phyloP scores from a whole-genome alignment of 2,329 filamentous ascomycete genomes.

The Rhinocladiella mackenziei region DNA sequence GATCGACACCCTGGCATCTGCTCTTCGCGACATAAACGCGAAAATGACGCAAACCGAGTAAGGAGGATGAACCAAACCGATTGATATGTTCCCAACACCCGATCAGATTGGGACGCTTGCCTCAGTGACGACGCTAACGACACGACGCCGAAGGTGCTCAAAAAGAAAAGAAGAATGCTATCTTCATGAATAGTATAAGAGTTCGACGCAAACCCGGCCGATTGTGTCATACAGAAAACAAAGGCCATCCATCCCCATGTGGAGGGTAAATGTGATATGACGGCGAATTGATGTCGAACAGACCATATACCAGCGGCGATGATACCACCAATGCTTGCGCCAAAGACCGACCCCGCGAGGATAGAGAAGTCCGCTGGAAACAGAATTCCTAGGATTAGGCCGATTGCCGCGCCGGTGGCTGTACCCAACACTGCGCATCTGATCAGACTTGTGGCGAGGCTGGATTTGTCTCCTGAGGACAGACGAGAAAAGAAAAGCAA shows the following conservation, averaged over 20 bases:
- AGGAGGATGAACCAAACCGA: conserved; percentile 77
- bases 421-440: conserved; percentile 49
- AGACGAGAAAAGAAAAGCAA: conserved; percentile 69
- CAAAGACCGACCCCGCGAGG: conserved; percentile 33
- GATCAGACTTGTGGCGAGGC: conserved; percentile 52
- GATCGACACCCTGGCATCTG: conserved; percentile 96
- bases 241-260: conserved; percentile 86
- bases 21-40: conserved; percentile 90
- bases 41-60: conserved; percentile 75
- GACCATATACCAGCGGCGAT: conserved; percentile 34
- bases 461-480: conserved; percentile 50
- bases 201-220: conserved; percentile 92
- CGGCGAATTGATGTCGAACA: conserved; percentile 7
- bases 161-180: conserved; percentile 85
- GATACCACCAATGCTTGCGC: conserved; percentile 45
- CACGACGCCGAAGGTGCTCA: conserved; percentile 79
- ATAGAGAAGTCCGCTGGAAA: conserved; percentile 16
- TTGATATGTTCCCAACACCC: conserved; percentile 75
- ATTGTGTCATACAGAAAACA: conserved; percentile 78
- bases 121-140: conserved; percentile 71
- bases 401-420: conserved; percentile 40
- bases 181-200: conserved; percentile 99
- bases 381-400: conserved; percentile 21
- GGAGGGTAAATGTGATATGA: conserved; percentile 59
- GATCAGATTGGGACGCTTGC: conserved; percentile 62